Base-by-base conservation (phyloP, 257 asterid species). In the Craterostigma plantagineum region DNA sequence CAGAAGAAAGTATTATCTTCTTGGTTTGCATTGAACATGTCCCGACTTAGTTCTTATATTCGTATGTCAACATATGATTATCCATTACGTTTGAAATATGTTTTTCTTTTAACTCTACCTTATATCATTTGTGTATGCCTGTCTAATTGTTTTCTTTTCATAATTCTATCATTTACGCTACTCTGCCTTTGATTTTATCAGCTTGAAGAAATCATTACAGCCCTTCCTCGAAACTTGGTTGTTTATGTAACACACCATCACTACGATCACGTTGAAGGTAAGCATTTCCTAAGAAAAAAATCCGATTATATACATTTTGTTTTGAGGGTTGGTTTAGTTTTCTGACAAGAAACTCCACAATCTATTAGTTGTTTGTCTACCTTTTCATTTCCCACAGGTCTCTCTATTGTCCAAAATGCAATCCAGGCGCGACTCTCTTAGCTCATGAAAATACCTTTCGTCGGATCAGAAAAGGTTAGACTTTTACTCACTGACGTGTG, bases 161-260 rank as follows among this genome's bases (percentile, higher is more conserved):
- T 48, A 39, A 23, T 62, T 43, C n/a, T 61, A 16, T 52, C 52
- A 42, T 53, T 23, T 23, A 23, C 30, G 2, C n/a, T n/a, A n/a
- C 30, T 40, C 23, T 63, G 35, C 57, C 17, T 13, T 47, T 34
- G 54, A 46, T 43, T 43, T 55, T 46, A n/a, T 53, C 77, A 86
- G 97, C 92, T 87, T 52, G 77, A 65, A 59, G 75, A 82, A 63
- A 76, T 87, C 46, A 57, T 87, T 63, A 60, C 78, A 46, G 72
- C 76, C 2, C 74, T 87, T 52, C 98, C 98, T 11, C 68, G 67
- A 53, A 87, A 82, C 62, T 53, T 87, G 64, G 35, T 79, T 2
- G 85, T 87, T 54, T 76, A 78, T 62, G 82, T 71, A 56, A 82
- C 97, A 64, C 97, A 87, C 70, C 97, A 87, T 60, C 98, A 87